Percentiles rank a stretch among this genome's conserved stretches.
phyloP scores from a whole-genome alignment of 2,329 filamentous ascomycete genomes.

The Endothia cerciana region DNA sequence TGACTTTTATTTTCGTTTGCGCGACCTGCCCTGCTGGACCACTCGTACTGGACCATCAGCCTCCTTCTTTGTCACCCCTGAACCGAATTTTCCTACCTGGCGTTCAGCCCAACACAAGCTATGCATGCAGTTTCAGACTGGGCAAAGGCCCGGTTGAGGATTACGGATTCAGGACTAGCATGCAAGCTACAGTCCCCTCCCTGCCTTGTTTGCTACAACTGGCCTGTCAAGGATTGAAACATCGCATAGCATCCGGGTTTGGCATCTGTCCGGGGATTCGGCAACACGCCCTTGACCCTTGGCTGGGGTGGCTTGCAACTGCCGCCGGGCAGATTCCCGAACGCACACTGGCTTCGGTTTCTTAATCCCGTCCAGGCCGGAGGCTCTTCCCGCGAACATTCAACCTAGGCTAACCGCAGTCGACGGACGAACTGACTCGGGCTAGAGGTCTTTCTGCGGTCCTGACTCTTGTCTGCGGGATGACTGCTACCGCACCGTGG shows the following conservation, averaged over 20 bases:
- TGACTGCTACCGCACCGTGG: not conserved
- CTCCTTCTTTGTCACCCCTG: not conserved
- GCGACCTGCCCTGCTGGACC: slow-evolving; percentile 7
- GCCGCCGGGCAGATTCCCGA: slow-evolving; percentile 11
- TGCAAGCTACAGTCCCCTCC: too few species aligned
- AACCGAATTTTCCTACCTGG: not conserved
- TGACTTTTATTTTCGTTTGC: slow-evolving; percentile 26
- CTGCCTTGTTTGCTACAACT: not conserved
- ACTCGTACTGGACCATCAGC: not conserved
- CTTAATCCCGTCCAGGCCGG: not conserved
- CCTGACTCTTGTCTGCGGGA: not conserved
- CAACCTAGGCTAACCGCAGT: not conserved
- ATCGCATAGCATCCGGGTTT: slow-evolving; percentile 3
- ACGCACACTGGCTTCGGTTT: slow-evolving; percentile 10
- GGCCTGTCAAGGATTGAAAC: slow-evolving; percentile 8
- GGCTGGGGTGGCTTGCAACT: slow-evolving; percentile 22
- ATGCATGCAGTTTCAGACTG: not conserved
- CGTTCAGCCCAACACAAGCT: not conserved
- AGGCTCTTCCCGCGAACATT: not conserved
- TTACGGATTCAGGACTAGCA: not conserved
- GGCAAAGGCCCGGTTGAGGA: not conserved
- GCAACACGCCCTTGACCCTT: not conserved
- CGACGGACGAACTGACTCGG: not conserved
- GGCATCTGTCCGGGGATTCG: slow-evolving; percentile 6
- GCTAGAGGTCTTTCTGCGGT: not conserved